phyloP scores from a whole-genome alignment of 1,284 basidiomycete genomes.

The Cerioporus squamosus region DNA sequence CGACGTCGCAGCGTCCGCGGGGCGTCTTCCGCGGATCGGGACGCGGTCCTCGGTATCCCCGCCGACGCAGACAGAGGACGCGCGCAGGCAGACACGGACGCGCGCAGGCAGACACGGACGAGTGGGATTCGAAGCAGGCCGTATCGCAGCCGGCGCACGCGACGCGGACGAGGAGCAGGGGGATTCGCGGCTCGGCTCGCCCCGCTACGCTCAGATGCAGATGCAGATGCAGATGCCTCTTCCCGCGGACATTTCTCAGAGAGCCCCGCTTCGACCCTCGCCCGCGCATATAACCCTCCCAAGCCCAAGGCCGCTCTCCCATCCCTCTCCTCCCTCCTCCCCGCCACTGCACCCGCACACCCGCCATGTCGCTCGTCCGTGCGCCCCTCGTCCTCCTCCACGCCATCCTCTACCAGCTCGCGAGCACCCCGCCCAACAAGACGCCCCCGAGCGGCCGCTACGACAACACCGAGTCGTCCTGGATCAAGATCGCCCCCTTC shows the following conservation, averaged over 20 bases:
- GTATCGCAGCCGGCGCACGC: neutral
- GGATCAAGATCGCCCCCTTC: conserved; percentile 60
- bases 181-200: neutral
- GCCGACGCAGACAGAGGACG: no score
- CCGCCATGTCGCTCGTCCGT: conserved; percentile 37
- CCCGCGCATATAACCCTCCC: neutral
- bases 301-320: neutral
- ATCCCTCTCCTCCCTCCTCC: neutral
- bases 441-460: conserved; percentile 55
- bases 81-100: neutral
- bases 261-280: no score
- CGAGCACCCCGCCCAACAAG: conserved; percentile 63
- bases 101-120: neutral
- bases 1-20: neutral
- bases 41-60: neutral
- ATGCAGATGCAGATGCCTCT: no score
- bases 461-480: conserved; percentile 55
- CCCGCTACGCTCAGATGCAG: neutral
- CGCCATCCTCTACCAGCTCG: conserved; percentile 55
- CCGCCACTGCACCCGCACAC: neutral
- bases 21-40: neutral
- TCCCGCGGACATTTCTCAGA: neutral
- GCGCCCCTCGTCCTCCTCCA: conserved; percentile 52
- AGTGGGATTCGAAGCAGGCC: neutral
- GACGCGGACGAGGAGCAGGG: neutral